Base-by-base conservation (phyloP, 2,329 filamentous ascomycete species). In the Berkeleyomyces rouxiae region DNA sequence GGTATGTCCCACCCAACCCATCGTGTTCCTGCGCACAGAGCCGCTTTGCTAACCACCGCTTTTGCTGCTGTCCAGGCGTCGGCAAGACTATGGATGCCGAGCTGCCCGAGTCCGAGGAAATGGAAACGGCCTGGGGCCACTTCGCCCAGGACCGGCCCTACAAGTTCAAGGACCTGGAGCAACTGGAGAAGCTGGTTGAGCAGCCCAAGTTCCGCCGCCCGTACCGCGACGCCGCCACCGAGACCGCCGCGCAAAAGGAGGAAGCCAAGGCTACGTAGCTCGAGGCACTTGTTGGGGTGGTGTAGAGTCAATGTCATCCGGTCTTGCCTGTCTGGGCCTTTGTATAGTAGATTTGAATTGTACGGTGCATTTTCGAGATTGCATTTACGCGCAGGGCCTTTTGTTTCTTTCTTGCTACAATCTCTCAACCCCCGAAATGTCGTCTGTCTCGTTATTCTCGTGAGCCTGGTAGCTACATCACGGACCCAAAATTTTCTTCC, bases 1-100 rank as follows among this genome's bases (percentile, higher is more conserved):
- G 85, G 87, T 65, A 62, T 37, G 53, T 59, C 31, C 16, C n/a
- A 16, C 39, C 36, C 16, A 43, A 16, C n/a, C 49, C 31, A 16
- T 55, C 23, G 23, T 23, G 23, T 23, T 23, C 23, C 23, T 23
- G 23, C 23, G 7, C 7, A 16, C 39, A 59, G 40, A 37, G 31
- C 33, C 5, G 11, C 23, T 1, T 40, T 61, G 36, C 42, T 64
- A 49, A 60, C 39, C 13, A 3, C n/a, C 16, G n/a, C 59, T 5
- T 43, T 2, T 44, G 37, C 44, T 16, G 13, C 13, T 37, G 42
- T 40, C 23, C 23, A 64, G 63, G 63, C 59, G 55, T 64, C 36
- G 63, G 63, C 31, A 64, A 64, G 57, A 64, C 63, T 11, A 64
- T 64, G 63, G 63, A 64, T 16, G 53, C 40, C 16, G 63, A 64